These are phyloP conservation scores for Chrysanthemum seticuspe DNA, from an alignment of 129 eudicot species.

Conservation along the genomic window DNA sequence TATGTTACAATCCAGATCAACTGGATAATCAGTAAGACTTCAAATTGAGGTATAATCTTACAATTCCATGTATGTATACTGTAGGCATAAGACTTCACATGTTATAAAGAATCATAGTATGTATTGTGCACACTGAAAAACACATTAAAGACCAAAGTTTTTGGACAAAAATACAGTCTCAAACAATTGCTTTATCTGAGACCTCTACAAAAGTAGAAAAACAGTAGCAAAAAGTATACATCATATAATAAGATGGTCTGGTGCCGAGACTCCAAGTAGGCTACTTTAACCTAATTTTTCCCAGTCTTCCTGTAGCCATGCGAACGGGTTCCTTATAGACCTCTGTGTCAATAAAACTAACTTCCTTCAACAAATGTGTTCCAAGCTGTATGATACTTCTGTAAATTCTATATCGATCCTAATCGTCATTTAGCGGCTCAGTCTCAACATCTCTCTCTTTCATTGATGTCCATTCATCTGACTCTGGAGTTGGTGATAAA, in stretches of 20 bases:
- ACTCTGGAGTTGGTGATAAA: slow-evolving; percentile 42
- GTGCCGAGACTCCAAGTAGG: slow-evolving; percentile 1
- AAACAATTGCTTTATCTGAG: slow-evolving; percentile 8
- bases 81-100: slow-evolving; percentile 17
- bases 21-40: background rate
- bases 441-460: slow-evolving; percentile 60
- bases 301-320: slow-evolving; percentile 18
- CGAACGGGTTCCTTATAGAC: slow-evolving; percentile 12
- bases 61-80: background rate
- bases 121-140: slow-evolving; percentile 14
- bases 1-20: too few species aligned
- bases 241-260: slow-evolving; percentile 6
- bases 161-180: slow-evolving; percentile 19
- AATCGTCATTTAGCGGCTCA: slow-evolving; percentile 57
- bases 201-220: slow-evolving; percentile 7
- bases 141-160: slow-evolving; percentile 24
- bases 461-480: slow-evolving; percentile 56
- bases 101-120: slow-evolving; percentile 26
- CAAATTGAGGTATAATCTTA: background rate
- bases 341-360: slow-evolving; percentile 4
- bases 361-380: slow-evolving; percentile 18
- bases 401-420: slow-evolving; percentile 6
- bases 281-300: background rate
- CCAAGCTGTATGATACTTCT: background rate
- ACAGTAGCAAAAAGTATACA: slow-evolving; percentile 28